Evolutionary conservation across 441 rosid genomes (phyloP), one percentile per base, ranked within the genome.

Genomic region (Pelargonium exstipulatum): DNA sequence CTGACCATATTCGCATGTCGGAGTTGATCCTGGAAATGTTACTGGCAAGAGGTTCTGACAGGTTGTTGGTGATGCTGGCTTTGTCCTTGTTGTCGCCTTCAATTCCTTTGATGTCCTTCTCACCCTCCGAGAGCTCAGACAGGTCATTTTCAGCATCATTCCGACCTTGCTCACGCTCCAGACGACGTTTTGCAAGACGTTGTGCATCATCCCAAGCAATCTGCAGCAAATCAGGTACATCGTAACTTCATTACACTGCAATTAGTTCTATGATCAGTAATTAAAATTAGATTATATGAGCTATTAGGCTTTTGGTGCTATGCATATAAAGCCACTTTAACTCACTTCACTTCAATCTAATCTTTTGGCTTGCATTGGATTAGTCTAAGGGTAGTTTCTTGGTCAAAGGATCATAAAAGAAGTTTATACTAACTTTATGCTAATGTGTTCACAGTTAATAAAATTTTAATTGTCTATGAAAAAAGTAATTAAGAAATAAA

Each of bases 121-220:
- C 42, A 37, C 42, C 42, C 42, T 92, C 95, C 0, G 96, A 92
- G 37, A 88, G 87, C 84, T 92, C 96, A 3, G 90, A 86, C 48
- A 88, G 83, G 63, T 88, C 93, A 3, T 83, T 86, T 0, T 80
- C 90, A 0, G 95, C 96, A 62, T 90, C 95, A 58, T 85, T 77
- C 9, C 95, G 87, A 9, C 97, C 97, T 77, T 88, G 87, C 81
- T 93, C 96, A 1, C 89, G 80, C 74, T 89, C 97, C 2, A 79
- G 49, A 64, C 84, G 81, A 61, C 90, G 83, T 73, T 83, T 88
- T 14, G 90, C 89, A 4, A 86, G 86, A 78, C 86, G 82, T 17
- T 69, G 83, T 69, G 88, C 84, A 43, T 89, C 96, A 69, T 86
- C 96, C 87, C 86, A 84, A 58, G 81, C 92, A 69, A 92, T 84